These are phyloP conservation scores for Vitis rupestris DNA, from an alignment of 164 flowering plant genomes.

Conservation along the genomic window DNA sequence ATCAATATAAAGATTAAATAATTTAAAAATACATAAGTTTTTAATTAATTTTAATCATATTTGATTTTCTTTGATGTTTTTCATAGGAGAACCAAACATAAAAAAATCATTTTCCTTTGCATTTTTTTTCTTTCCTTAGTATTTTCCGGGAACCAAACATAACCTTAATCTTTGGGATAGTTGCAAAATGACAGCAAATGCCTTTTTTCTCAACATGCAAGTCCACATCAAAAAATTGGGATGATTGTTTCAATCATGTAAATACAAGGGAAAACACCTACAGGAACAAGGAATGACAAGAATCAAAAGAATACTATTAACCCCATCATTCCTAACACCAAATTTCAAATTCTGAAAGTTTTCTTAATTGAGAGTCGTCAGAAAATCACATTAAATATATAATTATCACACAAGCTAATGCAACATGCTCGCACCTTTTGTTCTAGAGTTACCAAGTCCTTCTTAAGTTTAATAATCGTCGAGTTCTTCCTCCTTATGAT, in stretches of 20 bases:
- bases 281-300: neutral
- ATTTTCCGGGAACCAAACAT: too few species aligned
- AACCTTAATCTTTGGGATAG: neutral
- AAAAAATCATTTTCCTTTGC: too few species aligned
- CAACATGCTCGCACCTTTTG: constrained; percentile 56
- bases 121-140: too few species aligned
- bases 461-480: constrained; percentile 58
- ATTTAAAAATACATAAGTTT: too few species aligned
- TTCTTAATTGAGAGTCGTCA: neutral
- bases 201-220: neutral
- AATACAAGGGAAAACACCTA: too few species aligned
- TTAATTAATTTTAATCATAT: too few species aligned
- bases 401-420: neutral
- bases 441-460: constrained; percentile 71
- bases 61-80: too few species aligned
- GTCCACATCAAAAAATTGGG: too few species aligned
- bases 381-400: neutral
- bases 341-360: neutral
- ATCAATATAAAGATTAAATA: too few species aligned
- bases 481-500: constrained; percentile 66
- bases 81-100: too few species aligned
- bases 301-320: neutral
- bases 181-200: neutral
- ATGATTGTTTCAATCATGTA: too few species aligned
- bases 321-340: neutral